A percentile compares a stretch with the other conserved stretches of the same genome.
Evolutionary conservation across 75 land plant species (phyloP).

Genomic region (Gnetum montanum): DNA sequence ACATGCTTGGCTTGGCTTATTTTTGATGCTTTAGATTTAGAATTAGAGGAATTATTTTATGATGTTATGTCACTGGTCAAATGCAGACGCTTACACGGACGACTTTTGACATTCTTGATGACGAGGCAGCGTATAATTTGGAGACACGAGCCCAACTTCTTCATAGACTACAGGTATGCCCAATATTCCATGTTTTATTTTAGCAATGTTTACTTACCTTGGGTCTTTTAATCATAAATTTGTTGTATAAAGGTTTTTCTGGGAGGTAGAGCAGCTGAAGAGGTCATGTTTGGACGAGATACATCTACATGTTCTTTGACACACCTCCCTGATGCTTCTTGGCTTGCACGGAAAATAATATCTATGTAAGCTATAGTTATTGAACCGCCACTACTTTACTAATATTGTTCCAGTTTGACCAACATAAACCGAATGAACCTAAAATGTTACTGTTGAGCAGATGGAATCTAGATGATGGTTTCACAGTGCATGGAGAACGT

Average conservation of each 20-base stretch:
- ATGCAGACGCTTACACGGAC: conserved; percentile 66
- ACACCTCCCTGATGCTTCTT: conserved; percentile 78
- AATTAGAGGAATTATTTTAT: too few relatives aligned
- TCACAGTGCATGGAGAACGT: conserved; percentile 68
- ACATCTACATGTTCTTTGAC: conserved; percentile 62
- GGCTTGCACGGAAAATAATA: conserved; percentile 87
- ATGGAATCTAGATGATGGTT: conserved; percentile 86
- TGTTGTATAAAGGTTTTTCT: conserved; percentile 49
- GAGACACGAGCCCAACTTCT: conserved; percentile 70
- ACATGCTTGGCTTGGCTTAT: neutral
- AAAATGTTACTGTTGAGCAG: too few relatives aligned
- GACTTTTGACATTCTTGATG: conserved; percentile 68
- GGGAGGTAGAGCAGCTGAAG: conserved; percentile 88
- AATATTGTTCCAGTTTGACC: too few relatives aligned
- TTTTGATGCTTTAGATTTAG: neutral
- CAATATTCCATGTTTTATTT: too few relatives aligned
- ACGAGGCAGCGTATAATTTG: conserved; percentile 55
- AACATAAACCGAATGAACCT: too few relatives aligned
- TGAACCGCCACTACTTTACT: too few relatives aligned
- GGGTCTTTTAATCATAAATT: too few relatives aligned
- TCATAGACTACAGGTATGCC: conserved; percentile 82
- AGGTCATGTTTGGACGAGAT: conserved; percentile 83
- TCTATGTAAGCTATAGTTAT: conserved; percentile 51
- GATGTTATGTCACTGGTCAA: neutral
- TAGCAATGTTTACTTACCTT: neutral